Percentiles rank a stretch among this genome's conserved stretches.
Evolutionary conservation across 2,329 filamentous ascomycete genomes (phyloP).

Genomic region (Pseudodiploospora longispora): DNA sequence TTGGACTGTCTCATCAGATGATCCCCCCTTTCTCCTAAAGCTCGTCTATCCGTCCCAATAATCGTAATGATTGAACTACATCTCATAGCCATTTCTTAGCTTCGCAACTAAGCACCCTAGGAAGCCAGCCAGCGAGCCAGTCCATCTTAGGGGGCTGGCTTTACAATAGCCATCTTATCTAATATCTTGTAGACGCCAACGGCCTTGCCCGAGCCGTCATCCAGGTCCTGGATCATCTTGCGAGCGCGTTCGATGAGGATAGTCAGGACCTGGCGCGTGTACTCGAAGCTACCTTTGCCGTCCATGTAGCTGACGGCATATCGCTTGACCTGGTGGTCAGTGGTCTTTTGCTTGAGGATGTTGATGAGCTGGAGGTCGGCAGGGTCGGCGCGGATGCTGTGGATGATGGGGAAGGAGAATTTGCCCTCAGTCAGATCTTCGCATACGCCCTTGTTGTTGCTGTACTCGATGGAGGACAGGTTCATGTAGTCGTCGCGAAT

Average conservation of each 20-base stretch:
- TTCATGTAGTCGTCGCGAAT: constrained; percentile 94
- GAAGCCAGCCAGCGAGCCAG: too few relatives aligned
- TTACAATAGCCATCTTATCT: constrained; percentile 49
- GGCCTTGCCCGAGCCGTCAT: constrained; percentile 49
- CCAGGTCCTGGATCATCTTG: constrained; percentile 55
- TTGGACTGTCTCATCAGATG: too few relatives aligned
- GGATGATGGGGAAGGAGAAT: constrained; percentile 93
- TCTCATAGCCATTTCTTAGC: too few relatives aligned
- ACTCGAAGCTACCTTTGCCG: constrained; percentile 78
- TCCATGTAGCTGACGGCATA: constrained; percentile 93
- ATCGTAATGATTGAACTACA: too few relatives aligned
- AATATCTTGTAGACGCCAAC: constrained; percentile 57
- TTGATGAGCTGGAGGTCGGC: constrained; percentile 75
- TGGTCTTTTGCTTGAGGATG: constrained; percentile 84
- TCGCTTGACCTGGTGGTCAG: constrained; percentile 77
- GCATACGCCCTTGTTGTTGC: constrained; percentile 83
- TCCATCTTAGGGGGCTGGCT: too few relatives aligned
- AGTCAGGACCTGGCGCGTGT: constrained; percentile 61
- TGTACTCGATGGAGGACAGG: constrained; percentile 66
- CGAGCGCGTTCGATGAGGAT: constrained; percentile 58
- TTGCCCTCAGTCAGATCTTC: constrained; percentile 96
- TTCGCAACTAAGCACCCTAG: too few relatives aligned
- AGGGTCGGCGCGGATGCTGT: constrained; percentile 74
- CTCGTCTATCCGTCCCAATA: too few relatives aligned
- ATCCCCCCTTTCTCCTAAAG: too few relatives aligned